A percentile compares a stretch with the other conserved stretches of the same genome.
phyloP scores from a whole-genome alignment of 2,329 filamentous ascomycete species.

The Pseudogymnoascus sp. region DNA sequence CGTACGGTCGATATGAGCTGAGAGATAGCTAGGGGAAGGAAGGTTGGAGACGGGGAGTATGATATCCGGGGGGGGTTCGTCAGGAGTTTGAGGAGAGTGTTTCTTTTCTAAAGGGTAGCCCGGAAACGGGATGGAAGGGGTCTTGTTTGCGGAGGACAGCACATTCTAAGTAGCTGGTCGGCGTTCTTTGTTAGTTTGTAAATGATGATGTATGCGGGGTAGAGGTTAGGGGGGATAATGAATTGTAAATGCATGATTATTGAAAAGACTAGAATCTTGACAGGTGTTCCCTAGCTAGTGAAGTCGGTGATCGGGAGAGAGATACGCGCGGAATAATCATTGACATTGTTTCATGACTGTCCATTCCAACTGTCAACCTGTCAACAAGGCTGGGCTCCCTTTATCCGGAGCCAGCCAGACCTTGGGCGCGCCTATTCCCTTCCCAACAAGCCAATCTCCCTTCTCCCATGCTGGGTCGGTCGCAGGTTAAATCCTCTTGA shows the following conservation, averaged over 20 bases:
- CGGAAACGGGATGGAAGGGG: neutral
- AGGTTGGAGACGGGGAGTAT: neutral
- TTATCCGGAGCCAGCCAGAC: neutral
- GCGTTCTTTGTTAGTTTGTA: neutral
- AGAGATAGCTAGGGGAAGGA: neutral
- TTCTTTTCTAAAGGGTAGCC: neutral
- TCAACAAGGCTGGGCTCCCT: neutral
- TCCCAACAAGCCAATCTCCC: neutral
- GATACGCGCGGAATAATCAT: neutral
- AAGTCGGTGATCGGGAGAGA: neutral
- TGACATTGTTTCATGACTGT: neutral
- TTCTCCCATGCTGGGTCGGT: neutral
- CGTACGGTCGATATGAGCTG: slow-evolving; percentile 38
- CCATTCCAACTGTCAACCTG: neutral
- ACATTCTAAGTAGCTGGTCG: neutral
- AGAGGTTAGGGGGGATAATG: neutral
- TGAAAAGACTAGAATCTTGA: neutral
- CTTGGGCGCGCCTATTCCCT: neutral
- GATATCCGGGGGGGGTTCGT: neutral
- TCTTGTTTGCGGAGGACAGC: neutral
- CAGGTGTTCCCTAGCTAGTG: neutral
- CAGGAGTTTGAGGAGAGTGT: neutral
- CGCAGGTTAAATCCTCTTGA: neutral
- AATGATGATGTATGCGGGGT: neutral
- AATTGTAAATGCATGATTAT: neutral